These are phyloP conservation scores for Pseudonitzschia multistriata DNA, from an alignment of 108 stramenopile species.

Conservation along the genomic window DNA sequence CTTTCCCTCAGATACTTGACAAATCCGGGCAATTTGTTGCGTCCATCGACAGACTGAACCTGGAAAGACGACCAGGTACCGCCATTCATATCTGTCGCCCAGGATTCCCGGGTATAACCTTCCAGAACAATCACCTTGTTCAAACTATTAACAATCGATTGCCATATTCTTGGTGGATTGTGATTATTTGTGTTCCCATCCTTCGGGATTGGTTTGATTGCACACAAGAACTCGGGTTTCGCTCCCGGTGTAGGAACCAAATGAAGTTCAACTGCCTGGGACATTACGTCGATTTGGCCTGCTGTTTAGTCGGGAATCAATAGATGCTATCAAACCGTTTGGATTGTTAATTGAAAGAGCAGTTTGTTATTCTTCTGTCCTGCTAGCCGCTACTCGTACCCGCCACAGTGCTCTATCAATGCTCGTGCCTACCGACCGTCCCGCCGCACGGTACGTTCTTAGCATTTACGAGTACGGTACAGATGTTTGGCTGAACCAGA, in stretches of 20 bases:
- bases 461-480: no score
- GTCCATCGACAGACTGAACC: constrained; percentile 58
- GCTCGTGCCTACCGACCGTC: no score
- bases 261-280: constrained; percentile 27
- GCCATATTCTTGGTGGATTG: neutral
- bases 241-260: constrained; percentile 56
- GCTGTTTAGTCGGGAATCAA: no score
- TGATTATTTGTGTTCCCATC: neutral
- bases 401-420: no score
- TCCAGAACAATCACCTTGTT: constrained; percentile 49
- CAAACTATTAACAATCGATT: neutral
- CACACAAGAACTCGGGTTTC: constrained; percentile 73
- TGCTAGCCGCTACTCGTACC: no score
- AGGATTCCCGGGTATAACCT: constrained; percentile 77
- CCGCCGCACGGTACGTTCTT: no score
- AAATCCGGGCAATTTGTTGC: constrained; percentile 78
- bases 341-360: no score
- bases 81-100: constrained; percentile 32
- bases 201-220: constrained; percentile 33
- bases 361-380: no score
- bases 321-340: no score
- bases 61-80: constrained; percentile 25
- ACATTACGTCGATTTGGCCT: constrained; percentile 25
- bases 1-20: constrained; percentile 64
- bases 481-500: no score